Percentiles rank a stretch among this genome's conserved stretches.
Evolutionary conservation across 2,329 filamentous ascomycete species (phyloP).

Genomic region (Alternaria sp.): DNA sequence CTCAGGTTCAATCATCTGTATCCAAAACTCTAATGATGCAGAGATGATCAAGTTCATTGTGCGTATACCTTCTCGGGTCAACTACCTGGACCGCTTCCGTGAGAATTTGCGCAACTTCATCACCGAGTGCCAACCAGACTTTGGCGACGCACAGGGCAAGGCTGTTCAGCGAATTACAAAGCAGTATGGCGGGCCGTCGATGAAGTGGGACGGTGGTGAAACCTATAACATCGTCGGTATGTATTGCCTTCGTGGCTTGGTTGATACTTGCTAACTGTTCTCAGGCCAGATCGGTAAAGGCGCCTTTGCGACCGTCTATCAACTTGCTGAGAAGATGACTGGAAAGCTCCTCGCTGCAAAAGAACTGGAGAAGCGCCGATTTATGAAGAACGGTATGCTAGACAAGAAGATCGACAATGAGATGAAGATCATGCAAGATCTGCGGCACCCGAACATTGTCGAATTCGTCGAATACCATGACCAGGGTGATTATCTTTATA

Average conservation of each 20-base stretch:
- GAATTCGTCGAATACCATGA: conserved; percentile 90
- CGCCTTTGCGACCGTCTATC: conserved; percentile 93
- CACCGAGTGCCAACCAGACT: conserved; percentile 38
- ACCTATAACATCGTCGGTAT: conserved; percentile 79
- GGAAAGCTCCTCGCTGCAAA: conserved; percentile 90
- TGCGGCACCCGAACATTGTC: conserved; percentile 90
- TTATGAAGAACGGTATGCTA: conserved; percentile 90
- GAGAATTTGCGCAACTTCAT: conserved; percentile 76
- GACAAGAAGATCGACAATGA: conserved; percentile 96
- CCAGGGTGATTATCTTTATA: conserved; percentile 81
- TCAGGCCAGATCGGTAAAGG: conserved; percentile 82
- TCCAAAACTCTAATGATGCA: conserved; percentile 63
- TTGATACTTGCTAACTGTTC: conserved; percentile 10
- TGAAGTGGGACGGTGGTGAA: conserved; percentile 83
- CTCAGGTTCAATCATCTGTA: conserved; percentile 76
- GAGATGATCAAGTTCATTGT: conserved; percentile 84
- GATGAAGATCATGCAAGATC: conserved; percentile 91
- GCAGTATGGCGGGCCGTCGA: conserved; percentile 58
- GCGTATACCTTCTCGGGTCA: conserved; percentile 77
- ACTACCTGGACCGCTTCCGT: conserved; percentile 72
- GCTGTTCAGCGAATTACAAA: conserved; percentile 37
- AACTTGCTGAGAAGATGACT: conserved; percentile 84
- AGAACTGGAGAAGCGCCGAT: conserved; percentile 90
- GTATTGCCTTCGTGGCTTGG: background rate
- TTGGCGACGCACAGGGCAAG: conserved; percentile 36